A percentile compares a stretch with the other conserved stretches of the same genome.
Conservation (phyloP, 495 filamentous ascomycete genomes). For the Echria macrotheca region DNA sequence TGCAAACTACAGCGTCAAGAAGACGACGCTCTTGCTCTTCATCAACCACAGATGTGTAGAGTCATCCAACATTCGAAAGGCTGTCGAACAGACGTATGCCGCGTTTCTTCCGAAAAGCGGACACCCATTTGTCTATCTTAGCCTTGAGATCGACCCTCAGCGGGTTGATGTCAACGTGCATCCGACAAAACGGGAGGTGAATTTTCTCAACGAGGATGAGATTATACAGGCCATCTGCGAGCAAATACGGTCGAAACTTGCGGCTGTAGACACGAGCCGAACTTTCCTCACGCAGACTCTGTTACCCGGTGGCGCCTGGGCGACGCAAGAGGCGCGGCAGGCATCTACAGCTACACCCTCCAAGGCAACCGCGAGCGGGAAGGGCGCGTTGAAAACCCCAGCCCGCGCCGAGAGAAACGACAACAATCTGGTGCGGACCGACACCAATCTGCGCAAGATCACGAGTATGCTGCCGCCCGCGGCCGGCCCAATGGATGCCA, state of each 20-base stretch:
- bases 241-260: slow-evolving; percentile 71
- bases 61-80: slow-evolving; percentile 81
- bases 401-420: slow-evolving; percentile 62
- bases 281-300: slow-evolving; percentile 93
- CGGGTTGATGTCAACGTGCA: slow-evolving; percentile 97
- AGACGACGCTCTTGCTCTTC: slow-evolving; percentile 82
- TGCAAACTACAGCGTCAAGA: slow-evolving; percentile 93
- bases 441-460: slow-evolving; percentile 87
- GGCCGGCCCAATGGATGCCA: slow-evolving; percentile 1
- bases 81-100: slow-evolving; percentile 86
- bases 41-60: slow-evolving; percentile 98
- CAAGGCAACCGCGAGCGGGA: slow-evolving; percentile 36
- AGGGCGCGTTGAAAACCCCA: slow-evolving; percentile 27
- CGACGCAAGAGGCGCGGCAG: slow-evolving; percentile 28
- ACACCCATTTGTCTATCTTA: slow-evolving; percentile 91
- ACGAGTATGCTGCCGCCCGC: slow-evolving; percentile 79
- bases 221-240: slow-evolving; percentile 85
- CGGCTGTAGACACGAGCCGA: slow-evolving; percentile 87
- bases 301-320: slow-evolving; percentile 58
- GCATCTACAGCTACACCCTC: slow-evolving; percentile 24
- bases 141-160: slow-evolving; percentile 86
- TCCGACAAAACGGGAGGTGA: slow-evolving; percentile 95
- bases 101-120: slow-evolving; percentile 89
- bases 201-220: slow-evolving; percentile 97
- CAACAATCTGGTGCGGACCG: slow-evolving; percentile 85